phyloP scores from a whole-genome alignment of 192 early-diverging fungal genomes.

The Umbelopsis vinacea region DNA sequence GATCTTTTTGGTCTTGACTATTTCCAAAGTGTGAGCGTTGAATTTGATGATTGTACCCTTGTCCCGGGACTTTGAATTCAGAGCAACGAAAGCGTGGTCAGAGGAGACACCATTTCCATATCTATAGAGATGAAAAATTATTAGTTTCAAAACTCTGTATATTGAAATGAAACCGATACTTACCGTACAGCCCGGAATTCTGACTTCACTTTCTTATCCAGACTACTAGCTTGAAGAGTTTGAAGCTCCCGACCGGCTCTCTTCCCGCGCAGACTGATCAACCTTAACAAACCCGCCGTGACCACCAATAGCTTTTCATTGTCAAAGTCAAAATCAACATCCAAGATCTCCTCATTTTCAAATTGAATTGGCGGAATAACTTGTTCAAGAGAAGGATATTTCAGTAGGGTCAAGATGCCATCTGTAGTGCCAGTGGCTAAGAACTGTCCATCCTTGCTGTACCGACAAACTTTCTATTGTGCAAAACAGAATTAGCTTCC shows the following conservation, averaged over 20 bases:
- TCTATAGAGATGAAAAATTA: slow-evolving; percentile 32
- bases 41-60: slow-evolving; percentile 65
- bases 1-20: slow-evolving; percentile 50
- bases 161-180: not conserved
- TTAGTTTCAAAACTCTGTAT: not conserved
- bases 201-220: slow-evolving; percentile 47
- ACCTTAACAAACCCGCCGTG: slow-evolving; percentile 48
- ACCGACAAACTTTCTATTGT: slow-evolving; percentile 58
- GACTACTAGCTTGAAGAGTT: slow-evolving; percentile 42
- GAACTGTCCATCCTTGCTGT: slow-evolving; percentile 67
- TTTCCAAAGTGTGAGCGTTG: slow-evolving; percentile 60
- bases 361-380: slow-evolving; percentile 55
- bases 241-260: slow-evolving; percentile 51
- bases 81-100: slow-evolving; percentile 63
- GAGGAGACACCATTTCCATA: slow-evolving; percentile 63
- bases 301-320: slow-evolving; percentile 55
- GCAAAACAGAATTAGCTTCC: not conserved
- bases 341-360: slow-evolving; percentile 64
- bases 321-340: slow-evolving; percentile 67
- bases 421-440: slow-evolving; percentile 73
- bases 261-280: slow-evolving; percentile 43
- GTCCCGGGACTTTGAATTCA: slow-evolving; percentile 61
- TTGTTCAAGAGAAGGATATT: slow-evolving; percentile 62
- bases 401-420: slow-evolving; percentile 61
- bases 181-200: slow-evolving; percentile 55